A percentile compares a stretch with the other conserved stretches of the same genome.
phyloP scores from a whole-genome alignment of 768 basidiomycete genomes.

The Pleurotus citrinopileatus region DNA sequence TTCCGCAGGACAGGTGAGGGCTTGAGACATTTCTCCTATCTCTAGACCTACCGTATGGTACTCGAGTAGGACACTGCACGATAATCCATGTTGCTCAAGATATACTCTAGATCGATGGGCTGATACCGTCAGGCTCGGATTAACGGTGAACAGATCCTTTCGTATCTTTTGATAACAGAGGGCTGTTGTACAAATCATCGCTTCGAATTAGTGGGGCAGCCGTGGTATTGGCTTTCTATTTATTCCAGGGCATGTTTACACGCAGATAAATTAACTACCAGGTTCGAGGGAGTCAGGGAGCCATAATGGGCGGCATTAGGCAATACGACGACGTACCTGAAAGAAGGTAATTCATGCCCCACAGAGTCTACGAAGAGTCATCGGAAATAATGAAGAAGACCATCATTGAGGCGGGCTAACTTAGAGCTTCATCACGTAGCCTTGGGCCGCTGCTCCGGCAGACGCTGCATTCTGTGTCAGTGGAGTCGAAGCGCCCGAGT shows the following conservation, averaged over 20 bases:
- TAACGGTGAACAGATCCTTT: neutral
- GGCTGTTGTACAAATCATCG: too few relatives aligned
- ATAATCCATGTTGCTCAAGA: constrained; percentile 24
- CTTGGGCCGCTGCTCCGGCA: constrained; percentile 15
- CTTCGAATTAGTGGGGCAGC: too few relatives aligned
- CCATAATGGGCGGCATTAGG: too few relatives aligned
- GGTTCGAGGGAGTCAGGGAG: too few relatives aligned
- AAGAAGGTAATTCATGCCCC: too few relatives aligned
- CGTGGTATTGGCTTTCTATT: too few relatives aligned
- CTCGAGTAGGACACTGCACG: constrained; percentile 14
- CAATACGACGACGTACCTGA: too few relatives aligned
- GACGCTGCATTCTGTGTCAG: constrained; percentile 8
- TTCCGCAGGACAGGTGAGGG: neutral
- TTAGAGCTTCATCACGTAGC: constrained; percentile 26
- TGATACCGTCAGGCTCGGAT: neutral
- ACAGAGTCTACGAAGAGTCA: neutral
- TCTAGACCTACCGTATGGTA: constrained; percentile 11
- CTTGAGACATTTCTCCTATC: neutral
- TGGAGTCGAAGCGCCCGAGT: constrained; percentile 50
- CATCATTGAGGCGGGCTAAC: neutral
- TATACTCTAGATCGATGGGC: neutral
- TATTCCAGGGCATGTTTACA: too few relatives aligned
- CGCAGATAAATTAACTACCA: too few relatives aligned
- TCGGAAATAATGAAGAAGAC: neutral
- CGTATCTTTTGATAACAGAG: neutral